These are phyloP conservation scores for Lachancea fermentati DNA, from an alignment of 805 yeast species.

Conservation along the genomic window DNA sequence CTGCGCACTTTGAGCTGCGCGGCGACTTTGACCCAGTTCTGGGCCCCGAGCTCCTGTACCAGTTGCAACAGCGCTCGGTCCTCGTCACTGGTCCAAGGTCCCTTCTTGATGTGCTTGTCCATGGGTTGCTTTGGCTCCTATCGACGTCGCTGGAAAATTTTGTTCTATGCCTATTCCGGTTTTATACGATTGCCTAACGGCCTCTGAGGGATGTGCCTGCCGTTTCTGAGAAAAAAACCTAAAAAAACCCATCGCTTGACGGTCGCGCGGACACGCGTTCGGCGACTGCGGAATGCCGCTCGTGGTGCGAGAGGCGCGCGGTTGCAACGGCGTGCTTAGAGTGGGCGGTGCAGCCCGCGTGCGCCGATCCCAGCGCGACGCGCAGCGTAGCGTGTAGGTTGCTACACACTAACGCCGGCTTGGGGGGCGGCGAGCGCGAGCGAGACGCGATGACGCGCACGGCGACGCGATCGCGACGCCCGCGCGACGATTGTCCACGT, in stretches of 20 bases:
- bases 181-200: conserved; percentile 1
- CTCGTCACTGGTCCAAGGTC: conserved; percentile 89
- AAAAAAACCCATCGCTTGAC: not conserved
- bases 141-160: not conserved
- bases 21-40: conserved; percentile 86
- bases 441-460: too few relatives aligned
- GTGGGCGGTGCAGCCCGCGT: too few relatives aligned
- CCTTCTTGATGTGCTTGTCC: conserved; percentile 29
- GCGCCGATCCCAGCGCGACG: too few relatives aligned
- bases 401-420: too few relatives aligned
- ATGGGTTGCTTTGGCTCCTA: conserved; percentile 1
- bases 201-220: not conserved
- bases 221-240: not conserved
- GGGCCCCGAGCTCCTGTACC: conserved; percentile 66
- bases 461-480: too few relatives aligned
- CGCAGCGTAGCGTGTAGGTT: too few relatives aligned
- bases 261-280: too few relatives aligned
- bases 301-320: conserved; percentile 1
- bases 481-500: too few relatives aligned
- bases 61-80: conserved; percentile 67
- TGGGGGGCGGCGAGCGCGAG: too few relatives aligned
- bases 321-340: not conserved
- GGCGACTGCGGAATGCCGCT: too few relatives aligned
- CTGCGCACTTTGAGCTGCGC: conserved; percentile 68
- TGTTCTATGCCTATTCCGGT: conserved; percentile 4